These are phyloP conservation scores for Capsicum pubescens DNA, from an alignment of 257 asterid genomes.

Conservation along the genomic window DNA sequence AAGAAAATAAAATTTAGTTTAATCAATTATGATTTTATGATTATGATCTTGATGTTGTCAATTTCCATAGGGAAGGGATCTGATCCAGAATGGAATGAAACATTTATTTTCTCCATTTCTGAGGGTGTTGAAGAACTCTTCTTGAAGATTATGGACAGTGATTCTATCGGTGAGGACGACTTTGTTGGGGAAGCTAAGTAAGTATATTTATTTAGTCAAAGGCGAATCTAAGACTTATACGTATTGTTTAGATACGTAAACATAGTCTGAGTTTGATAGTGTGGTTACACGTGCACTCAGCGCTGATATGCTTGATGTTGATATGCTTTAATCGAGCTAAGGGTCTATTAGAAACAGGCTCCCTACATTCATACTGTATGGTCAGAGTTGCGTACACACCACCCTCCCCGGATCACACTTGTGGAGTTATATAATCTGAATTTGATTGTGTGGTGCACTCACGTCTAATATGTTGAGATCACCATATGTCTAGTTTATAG, in stretches of 20 bases:
- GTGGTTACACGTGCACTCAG: not conserved
- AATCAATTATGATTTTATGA: not conserved
- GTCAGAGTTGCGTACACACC: no score
- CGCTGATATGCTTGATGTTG: no score
- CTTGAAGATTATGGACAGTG: conserved; percentile 63
- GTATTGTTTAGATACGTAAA: not conserved
- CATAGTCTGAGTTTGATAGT: not conserved
- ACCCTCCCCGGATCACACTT: no score
- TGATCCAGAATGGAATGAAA: conserved; percentile 71
- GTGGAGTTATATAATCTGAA: no score
- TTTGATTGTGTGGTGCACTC: not conserved
- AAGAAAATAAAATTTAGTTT: not conserved
- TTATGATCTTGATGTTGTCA: not conserved
- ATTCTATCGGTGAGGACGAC: conserved; percentile 48
- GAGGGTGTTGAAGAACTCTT: conserved; percentile 48
- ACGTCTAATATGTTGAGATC: not conserved
- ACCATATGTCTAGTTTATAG: no score
- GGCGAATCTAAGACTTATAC: not conserved
- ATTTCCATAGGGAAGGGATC: conserved; percentile 53
- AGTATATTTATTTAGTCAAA: not conserved
- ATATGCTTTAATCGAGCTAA: no score
- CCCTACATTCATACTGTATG: no score
- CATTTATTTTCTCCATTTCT: conserved; percentile 46
- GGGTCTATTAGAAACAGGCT: no score
- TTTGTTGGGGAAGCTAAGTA: conserved; percentile 62